Percentiles rank a stretch among this genome's conserved stretches.
Conservation (phyloP, 306 rosid genomes). For the Inga leiocalycina region DNA sequence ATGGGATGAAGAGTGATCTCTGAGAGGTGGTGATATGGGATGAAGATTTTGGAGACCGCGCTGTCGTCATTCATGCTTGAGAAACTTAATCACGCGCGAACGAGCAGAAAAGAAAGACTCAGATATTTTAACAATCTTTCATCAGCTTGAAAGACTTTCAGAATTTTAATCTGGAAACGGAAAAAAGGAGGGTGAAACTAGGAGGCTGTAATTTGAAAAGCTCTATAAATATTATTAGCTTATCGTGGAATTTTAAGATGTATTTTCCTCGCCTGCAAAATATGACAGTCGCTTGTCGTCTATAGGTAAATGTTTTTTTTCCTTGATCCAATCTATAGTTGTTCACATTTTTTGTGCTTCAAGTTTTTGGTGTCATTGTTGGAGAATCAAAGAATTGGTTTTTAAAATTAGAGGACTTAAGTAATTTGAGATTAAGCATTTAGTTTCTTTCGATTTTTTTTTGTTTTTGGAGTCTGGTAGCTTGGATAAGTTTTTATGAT, state of each 20-base stretch:
- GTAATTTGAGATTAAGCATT: no score
- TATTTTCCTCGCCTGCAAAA: neutral
- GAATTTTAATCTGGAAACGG: neutral
- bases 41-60: neutral
- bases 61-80: constrained; percentile 14
- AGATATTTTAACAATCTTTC: no score
- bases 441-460: no score
- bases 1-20: neutral
- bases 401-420: no score
- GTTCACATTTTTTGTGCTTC: neutral
- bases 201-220: neutral
- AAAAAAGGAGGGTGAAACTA: neutral
- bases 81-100: neutral
- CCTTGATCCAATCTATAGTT: neutral
- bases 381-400: no score
- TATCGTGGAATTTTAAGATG: no score
- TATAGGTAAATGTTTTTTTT: neutral
- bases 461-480: no score
- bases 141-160: neutral
- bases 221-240: neutral
- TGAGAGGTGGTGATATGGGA: no score
- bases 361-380: no score
- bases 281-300: neutral
- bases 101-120: neutral
- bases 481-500: no score